These are phyloP conservation scores for Hymenochaete sp. DNA, from an alignment of 1,284 basidiomycete species.

Conservation along the genomic window DNA sequence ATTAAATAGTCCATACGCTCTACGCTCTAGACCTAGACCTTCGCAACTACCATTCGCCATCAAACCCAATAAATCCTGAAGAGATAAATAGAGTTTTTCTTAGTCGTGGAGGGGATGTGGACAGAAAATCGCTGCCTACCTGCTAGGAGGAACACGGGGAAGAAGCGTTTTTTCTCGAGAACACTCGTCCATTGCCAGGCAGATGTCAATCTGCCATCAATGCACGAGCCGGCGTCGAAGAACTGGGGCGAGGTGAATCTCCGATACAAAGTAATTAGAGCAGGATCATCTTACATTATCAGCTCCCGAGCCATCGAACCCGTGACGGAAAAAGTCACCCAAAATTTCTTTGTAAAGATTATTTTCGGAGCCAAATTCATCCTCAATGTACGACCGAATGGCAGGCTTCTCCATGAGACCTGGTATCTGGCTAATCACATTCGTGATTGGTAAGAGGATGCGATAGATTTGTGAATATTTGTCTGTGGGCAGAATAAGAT, in stretches of 20 bases:
- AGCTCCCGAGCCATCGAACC: constrained; percentile 74
- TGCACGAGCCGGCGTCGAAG: constrained; percentile 35
- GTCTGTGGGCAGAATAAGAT: constrained; percentile 31
- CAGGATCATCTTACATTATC: constrained; percentile 16
- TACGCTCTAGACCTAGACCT: background rate
- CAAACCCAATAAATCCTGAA: constrained; percentile 71
- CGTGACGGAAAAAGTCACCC: constrained; percentile 74
- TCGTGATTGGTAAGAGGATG: constrained; percentile 75
- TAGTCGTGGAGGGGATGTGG: background rate
- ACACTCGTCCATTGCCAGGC: constrained; percentile 82
- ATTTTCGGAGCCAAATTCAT: constrained; percentile 68
- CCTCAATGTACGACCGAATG: constrained; percentile 64
- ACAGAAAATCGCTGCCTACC: constrained; percentile 36
- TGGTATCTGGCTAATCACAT: constrained; percentile 63
- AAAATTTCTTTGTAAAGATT: constrained; percentile 60
- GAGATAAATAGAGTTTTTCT: background rate
- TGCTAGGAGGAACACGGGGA: constrained; percentile 66
- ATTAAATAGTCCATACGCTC: background rate
- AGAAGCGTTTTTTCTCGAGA: constrained; percentile 76
- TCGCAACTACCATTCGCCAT: constrained; percentile 62
- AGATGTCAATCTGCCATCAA: constrained; percentile 62
- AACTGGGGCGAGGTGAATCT: constrained; percentile 42
- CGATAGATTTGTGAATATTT: constrained; percentile 84
- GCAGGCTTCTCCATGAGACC: constrained; percentile 55
- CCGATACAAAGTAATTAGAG: background rate